Percentiles rank a stretch among this genome's conserved stretches.
These are phyloP conservation scores for Tulasnella sp. DNA, from an alignment of 768 basidiomycete species.

Conservation along the genomic window DNA sequence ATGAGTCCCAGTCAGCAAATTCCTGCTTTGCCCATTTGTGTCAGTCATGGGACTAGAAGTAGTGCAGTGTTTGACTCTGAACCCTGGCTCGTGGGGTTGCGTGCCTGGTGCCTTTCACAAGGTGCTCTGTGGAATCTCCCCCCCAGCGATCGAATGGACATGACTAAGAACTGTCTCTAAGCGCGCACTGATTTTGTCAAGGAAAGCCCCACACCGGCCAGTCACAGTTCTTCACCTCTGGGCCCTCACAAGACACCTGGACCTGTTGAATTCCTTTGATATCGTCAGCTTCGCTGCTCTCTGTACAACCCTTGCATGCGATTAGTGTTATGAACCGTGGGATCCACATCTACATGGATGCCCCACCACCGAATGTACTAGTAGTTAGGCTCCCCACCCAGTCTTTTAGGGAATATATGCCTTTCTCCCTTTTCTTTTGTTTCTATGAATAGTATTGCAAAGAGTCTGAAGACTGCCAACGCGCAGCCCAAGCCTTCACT, in stretches of 20 bases:
- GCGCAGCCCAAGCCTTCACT: too few species aligned
- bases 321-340: too few species aligned
- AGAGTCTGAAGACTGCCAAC: too few species aligned
- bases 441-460: too few species aligned
- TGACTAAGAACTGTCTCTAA: background rate
- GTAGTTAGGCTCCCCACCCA: too few species aligned
- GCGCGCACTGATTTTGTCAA: background rate
- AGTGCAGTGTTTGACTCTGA: background rate
- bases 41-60: background rate
- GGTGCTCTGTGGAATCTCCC: background rate
- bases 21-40: background rate
- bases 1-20: background rate
- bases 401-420: too few species aligned
- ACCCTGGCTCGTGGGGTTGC: background rate
- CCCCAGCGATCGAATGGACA: background rate
- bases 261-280: background rate
- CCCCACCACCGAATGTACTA: too few species aligned
- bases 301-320: background rate
- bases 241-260: background rate
- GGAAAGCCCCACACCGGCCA: background rate
- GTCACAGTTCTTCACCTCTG: background rate
- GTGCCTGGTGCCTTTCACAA: background rate
- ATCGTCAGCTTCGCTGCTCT: background rate
- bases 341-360: too few species aligned
- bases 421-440: too few species aligned